Percentiles rank a stretch among this genome's conserved stretches.
phyloP scores from a whole-genome alignment of 495 filamentous ascomycete species.

The Apodospora peruviana region DNA sequence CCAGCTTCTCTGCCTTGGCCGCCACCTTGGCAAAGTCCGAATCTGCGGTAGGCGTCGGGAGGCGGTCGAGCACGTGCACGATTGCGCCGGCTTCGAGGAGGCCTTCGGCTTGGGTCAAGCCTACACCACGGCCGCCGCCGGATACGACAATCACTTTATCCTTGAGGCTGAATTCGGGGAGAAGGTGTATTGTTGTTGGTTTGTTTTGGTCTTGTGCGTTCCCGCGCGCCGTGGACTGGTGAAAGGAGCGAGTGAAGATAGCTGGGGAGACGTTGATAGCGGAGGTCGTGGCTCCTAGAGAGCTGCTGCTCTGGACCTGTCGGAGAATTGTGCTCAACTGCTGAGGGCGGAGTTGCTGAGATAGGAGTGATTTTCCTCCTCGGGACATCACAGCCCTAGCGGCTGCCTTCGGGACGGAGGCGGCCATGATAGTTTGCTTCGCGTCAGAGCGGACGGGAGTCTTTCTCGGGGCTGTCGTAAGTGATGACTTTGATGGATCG shows the following conservation, averaged over 20 bases:
- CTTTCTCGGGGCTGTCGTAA: no score
- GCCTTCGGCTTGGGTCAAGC: constrained; percentile 72
- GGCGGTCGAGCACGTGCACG: constrained; percentile 56
- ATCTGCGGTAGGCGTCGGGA: constrained; percentile 34
- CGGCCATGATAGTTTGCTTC: no score
- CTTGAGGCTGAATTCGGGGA: constrained; percentile 75
- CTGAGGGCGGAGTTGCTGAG: no score
- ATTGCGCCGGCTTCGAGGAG: constrained; percentile 75
- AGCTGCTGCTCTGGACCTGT: background rate
- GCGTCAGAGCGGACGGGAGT: no score
- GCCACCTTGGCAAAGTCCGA: constrained; percentile 55
- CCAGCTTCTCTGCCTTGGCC: constrained; percentile 60
- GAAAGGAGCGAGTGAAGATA: constrained; percentile 5
- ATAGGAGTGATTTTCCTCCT: no score
- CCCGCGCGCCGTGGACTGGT: constrained; percentile 8
- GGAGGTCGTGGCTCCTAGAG: background rate
- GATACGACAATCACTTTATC: constrained; percentile 75
- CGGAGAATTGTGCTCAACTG: background rate
- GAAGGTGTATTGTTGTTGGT: constrained; percentile 18
- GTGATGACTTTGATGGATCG: no score
- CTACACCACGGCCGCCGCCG: constrained; percentile 73
- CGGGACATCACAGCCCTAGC: no score
- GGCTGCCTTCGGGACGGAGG: no score
- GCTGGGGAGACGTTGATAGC: no score
- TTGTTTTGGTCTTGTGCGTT: background rate